phyloP scores from a whole-genome alignment of 164 flowering plant species.

The Stephania cephalantha region DNA sequence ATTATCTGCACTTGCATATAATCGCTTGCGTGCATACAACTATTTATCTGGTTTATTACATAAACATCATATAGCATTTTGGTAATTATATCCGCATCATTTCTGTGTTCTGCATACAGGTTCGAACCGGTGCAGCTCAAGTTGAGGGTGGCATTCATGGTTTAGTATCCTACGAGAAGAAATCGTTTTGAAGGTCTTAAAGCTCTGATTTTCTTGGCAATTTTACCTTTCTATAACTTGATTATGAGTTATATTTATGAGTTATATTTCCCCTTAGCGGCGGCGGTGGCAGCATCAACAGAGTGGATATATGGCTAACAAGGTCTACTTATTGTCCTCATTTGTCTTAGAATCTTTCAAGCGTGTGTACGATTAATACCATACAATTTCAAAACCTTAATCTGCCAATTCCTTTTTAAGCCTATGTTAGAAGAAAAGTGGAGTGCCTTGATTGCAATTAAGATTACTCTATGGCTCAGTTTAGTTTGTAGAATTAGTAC shows the following conservation, averaged over 20 bases:
- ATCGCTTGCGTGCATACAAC: too few species aligned
- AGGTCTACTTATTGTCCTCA: not conserved
- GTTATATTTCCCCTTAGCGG: not conserved
- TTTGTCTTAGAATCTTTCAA: too few species aligned
- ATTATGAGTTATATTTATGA: not conserved
- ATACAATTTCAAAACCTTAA: too few species aligned
- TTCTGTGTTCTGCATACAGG: slow-evolving; percentile 27
- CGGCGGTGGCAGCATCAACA: too few species aligned
- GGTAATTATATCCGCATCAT: not conserved
- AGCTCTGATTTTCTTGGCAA: not conserved
- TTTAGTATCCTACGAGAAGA: slow-evolving; percentile 67
- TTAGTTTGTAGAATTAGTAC: too few species aligned
- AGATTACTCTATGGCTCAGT: too few species aligned
- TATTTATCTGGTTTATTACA: not conserved
- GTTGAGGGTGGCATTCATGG: slow-evolving; percentile 84
- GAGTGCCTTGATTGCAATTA: too few species aligned
- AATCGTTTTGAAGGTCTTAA: slow-evolving; percentile 34
- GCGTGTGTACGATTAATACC: too few species aligned
- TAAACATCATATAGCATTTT: not conserved
- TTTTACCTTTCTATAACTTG: not conserved
- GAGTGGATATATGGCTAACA: not conserved
- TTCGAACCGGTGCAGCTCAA: slow-evolving; percentile 77
- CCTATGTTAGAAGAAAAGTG: too few species aligned
- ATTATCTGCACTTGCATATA: too few species aligned
- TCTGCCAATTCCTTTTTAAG: too few species aligned